A percentile compares a stretch with the other conserved stretches of the same genome.
These are phyloP conservation scores for Crithidia fasciculata DNA, from an alignment of 208 protist species.

Conservation along the genomic window DNA sequence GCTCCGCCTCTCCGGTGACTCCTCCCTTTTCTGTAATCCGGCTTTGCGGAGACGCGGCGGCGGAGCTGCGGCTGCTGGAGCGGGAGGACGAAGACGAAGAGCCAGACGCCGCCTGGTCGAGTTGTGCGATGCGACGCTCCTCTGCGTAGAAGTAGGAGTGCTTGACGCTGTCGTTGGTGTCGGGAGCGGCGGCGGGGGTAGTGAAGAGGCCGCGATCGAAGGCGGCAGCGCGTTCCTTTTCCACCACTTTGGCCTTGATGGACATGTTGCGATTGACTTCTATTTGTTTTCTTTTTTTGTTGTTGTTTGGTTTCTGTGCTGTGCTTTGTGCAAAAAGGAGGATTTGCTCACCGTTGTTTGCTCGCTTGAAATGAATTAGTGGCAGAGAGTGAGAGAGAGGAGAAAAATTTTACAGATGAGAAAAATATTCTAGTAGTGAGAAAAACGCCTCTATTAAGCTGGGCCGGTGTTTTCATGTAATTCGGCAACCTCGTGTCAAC, in stretches of 20 bases:
- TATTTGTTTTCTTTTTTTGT: neutral
- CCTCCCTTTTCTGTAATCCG: neutral
- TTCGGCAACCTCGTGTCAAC: no score
- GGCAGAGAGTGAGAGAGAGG: neutral
- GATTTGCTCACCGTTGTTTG: no score
- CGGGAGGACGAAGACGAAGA: conserved; percentile 37
- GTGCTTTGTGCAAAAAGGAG: neutral
- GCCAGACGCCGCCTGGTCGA: conserved; percentile 18
- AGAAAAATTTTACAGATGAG: neutral
- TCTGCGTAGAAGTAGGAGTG: conserved; percentile 54
- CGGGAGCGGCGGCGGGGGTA: neutral
- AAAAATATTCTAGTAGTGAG: neutral
- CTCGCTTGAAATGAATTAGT: no score
- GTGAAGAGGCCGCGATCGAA: conserved; percentile 63
- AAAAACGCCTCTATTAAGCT: neutral
- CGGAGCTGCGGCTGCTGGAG: conserved; percentile 11
- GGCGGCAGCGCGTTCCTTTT: conserved; percentile 52
- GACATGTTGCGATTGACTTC: conserved; percentile 41
- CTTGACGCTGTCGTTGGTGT: conserved; percentile 10
- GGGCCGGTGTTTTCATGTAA: no score
- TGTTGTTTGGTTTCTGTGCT: neutral
- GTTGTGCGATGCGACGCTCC: conserved; percentile 18
- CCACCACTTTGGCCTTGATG: conserved; percentile 81
- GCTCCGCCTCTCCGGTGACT: conserved; percentile 3
- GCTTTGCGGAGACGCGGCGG: neutral